A percentile compares a stretch with the other conserved stretches of the same genome.
Conservation (phyloP, 176 grass and related monocot species). For the Coix lacrymajobi region DNA sequence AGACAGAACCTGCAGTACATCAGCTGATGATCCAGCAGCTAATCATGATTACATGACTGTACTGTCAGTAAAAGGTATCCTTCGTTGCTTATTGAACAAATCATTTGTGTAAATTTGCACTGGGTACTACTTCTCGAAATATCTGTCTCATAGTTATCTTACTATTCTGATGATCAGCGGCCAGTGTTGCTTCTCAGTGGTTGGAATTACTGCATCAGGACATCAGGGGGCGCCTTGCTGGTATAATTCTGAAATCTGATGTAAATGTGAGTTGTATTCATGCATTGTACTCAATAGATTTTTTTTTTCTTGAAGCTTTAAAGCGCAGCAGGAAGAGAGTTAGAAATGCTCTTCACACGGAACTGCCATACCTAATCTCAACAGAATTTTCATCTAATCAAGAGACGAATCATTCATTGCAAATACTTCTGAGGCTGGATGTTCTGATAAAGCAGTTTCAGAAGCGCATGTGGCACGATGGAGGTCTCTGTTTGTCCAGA, state of each 20-base stretch:
- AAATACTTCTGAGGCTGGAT: constrained; percentile 35
- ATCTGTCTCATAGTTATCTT: constrained; percentile 21
- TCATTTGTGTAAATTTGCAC: background rate
- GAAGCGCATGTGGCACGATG: constrained; percentile 73
- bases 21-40: constrained; percentile 44
- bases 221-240: constrained; percentile 89
- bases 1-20: constrained; percentile 51
- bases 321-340: constrained; percentile 74
- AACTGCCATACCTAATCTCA: constrained; percentile 83
- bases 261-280: background rate
- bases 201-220: constrained; percentile 89
- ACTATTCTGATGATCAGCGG: constrained; percentile 49
- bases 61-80: constrained; percentile 79
- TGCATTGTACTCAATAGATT: background rate
- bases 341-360: constrained; percentile 70
- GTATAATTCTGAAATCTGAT: constrained; percentile 35
- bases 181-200: constrained; percentile 85
- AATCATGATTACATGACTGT: constrained; percentile 60
- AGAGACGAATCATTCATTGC: constrained; percentile 45
- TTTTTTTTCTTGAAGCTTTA: constrained; percentile 52
- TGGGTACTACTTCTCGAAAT: constrained; percentile 9
- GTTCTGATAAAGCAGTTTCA: constrained; percentile 40
- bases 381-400: constrained; percentile 64
- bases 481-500: constrained; percentile 83
- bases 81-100: background rate